A percentile compares a stretch with the other conserved stretches of the same genome.
Conservation (phyloP, 2,329 filamentous ascomycete genomes). For the Chaetothyriales sp. region DNA sequence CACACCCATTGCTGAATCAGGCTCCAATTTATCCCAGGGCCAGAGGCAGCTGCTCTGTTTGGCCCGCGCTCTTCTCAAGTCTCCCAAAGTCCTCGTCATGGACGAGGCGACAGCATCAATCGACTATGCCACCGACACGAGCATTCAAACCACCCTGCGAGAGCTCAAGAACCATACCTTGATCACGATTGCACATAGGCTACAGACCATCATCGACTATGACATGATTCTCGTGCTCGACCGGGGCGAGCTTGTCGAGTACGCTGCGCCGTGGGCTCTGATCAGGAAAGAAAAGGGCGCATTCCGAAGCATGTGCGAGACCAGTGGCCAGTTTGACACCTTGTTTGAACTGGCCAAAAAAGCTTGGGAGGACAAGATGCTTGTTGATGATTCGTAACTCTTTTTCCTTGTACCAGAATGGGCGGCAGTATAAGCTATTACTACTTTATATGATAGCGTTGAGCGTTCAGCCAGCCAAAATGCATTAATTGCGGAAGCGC, state of each 20-base stretch:
- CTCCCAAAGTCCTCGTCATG: constrained; percentile 91
- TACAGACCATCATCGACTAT: constrained; percentile 96
- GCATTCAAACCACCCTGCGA: constrained; percentile 94
- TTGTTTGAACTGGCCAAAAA: constrained; percentile 42
- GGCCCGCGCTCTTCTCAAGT: constrained; percentile 80
- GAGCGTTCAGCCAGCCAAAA: neutral
- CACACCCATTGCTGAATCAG: constrained; percentile 75
- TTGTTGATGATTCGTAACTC: constrained; percentile 27
- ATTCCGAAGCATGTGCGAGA: constrained; percentile 57
- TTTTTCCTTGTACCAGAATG: neutral
- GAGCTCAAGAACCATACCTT: constrained; percentile 77
- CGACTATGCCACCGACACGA: constrained; percentile 87
- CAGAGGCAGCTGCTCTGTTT: constrained; percentile 91
- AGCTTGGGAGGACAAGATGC: constrained; percentile 34
- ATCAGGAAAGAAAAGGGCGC: constrained; percentile 55
- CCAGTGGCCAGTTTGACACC: constrained; percentile 48
- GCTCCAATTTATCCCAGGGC: constrained; percentile 87
- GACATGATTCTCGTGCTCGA: constrained; percentile 94
- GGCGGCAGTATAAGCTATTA: neutral
- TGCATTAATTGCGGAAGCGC: too few species aligned
- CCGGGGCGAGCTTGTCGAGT: constrained; percentile 76
- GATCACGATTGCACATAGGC: constrained; percentile 86
- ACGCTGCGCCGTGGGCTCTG: constrained; percentile 74
- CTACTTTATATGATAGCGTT: neutral
- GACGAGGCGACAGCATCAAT: constrained; percentile 97